Evolutionary conservation across 169 alveolate genomes (phyloP), one percentile per base, ranked within the genome.

Genomic region (Plasmodium knowlesi): DNA sequence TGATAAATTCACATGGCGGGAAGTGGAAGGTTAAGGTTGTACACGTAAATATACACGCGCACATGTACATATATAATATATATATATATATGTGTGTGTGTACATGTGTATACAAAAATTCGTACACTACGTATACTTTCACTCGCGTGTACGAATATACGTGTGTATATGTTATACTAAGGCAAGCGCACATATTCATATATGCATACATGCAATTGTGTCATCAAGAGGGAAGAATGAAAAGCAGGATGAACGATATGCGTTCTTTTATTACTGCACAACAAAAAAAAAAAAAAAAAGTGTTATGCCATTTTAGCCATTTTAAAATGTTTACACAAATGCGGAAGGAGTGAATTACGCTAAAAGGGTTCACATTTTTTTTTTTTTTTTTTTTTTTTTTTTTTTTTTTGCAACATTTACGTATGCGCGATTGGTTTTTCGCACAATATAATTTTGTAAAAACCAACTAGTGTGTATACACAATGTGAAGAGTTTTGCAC

Each of bases 241-340:
- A 81, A 81, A 50, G 67, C 37, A 53, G 10, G 78, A 81, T 50
- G 28, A 50, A 19, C 12, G 43, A 19, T 53, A 81, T 37, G 70
- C 39, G 19, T 81, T n/a, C 9, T 50, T 81, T 79, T 9, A 79
- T 79, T 41, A 41, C 84, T 50, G 9, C 46, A 39, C 46, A 39
- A 50, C 12, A 50, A 67, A 67, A 12, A 46, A 39, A 46, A 12
- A 46, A 25, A 67, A 67, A 67, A 67, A 22, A 67, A 28, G 30
- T 67, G 30, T 67, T 67, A 67, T 67, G 76, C 76, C 39, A 67
- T 67, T 67, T 67, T 67, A 67, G 76, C 41, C 76, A 67, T 67
- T 67, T 19, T 67, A 67, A 67, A 67, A 67, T 67, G 76, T 67
- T 67, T 34, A 10, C 76, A 67, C 76, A 67, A 19, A 67, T 67